Conservation (phyloP, 1,284 basidiomycete genomes). For the Pascua sp. region DNA sequence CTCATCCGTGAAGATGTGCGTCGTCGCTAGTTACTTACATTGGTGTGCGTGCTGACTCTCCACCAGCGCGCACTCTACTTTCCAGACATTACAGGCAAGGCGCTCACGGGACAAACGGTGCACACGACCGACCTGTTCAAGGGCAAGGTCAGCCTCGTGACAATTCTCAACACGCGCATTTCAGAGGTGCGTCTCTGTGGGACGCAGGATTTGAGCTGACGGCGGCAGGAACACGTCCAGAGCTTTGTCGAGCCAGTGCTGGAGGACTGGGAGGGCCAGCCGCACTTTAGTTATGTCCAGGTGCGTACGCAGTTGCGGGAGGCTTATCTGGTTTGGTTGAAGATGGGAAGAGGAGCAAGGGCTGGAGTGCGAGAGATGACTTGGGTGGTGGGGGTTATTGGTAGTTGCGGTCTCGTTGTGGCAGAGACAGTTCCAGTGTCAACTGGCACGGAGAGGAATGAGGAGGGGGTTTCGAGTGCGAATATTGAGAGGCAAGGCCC, state of each 20-base stretch:
- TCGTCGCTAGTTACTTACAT: slow-evolving; percentile 16
- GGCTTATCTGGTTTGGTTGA: no score
- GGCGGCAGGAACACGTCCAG: slow-evolving; percentile 68
- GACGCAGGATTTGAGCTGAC: slow-evolving; percentile 11
- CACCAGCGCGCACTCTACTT: slow-evolving; percentile 81
- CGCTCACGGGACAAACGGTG: slow-evolving; percentile 58
- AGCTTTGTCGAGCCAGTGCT: slow-evolving; percentile 68
- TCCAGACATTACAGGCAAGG: slow-evolving; percentile 78
- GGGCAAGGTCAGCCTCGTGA: slow-evolving; percentile 72
- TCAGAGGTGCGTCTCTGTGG: slow-evolving; percentile 64
- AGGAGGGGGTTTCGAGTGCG: no score
- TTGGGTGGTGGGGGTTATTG: not conserved
- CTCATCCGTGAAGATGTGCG: slow-evolving; percentile 84
- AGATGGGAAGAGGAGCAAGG: no score
- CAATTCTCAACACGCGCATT: slow-evolving; percentile 75
- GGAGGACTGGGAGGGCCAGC: slow-evolving; percentile 59
- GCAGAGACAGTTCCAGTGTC: no score
- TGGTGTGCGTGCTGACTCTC: not conserved
- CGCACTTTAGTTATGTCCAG: slow-evolving; percentile 71
- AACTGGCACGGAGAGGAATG: no score
- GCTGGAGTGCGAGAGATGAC: not conserved
- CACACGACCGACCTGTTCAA: slow-evolving; percentile 76
- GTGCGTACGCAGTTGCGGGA: slow-evolving; percentile 31
- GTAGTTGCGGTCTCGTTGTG: no score
- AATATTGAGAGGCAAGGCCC: no score